These are phyloP conservation scores for Tuber aestivum DNA, from an alignment of 495 filamentous ascomycete species.

Conservation along the genomic window DNA sequence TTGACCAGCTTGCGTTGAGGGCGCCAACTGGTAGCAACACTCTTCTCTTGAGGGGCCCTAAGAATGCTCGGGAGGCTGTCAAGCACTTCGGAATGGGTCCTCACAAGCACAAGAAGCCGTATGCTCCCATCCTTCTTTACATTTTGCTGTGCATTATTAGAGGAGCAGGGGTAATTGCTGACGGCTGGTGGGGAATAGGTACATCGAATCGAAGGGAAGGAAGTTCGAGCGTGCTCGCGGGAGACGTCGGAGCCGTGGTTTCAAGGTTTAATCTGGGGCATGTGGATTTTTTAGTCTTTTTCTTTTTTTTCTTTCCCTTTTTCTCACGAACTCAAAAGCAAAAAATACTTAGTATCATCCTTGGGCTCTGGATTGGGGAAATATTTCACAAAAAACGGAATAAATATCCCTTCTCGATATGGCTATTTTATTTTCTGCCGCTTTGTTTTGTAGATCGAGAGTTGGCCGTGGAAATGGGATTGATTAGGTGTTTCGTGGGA, in stretches of 20 bases:
- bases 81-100: conserved; percentile 99
- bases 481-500: not conserved
- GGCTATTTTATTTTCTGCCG: not conserved
- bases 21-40: conserved; percentile 92
- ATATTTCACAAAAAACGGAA: not conserved
- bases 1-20: conserved; percentile 91
- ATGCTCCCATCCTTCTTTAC: conserved; percentile 40
- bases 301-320: conserved; percentile 22
- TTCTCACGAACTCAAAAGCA: conserved; percentile 27
- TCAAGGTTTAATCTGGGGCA: conserved; percentile 77
- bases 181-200: conserved; percentile 66
- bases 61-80: conserved; percentile 92
- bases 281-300: conserved; percentile 22
- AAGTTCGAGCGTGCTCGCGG: conserved; percentile 99
- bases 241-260: conserved; percentile 89
- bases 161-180: conserved; percentile 30
- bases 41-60: conserved; percentile 87
- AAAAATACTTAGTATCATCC: conserved; percentile 31
- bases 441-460: not conserved
- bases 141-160: not conserved
- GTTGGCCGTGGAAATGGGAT: not conserved
- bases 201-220: conserved; percentile 94
- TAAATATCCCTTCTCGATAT: not conserved
- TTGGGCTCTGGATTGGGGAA: conserved; percentile 9
- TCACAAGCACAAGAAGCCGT: conserved; percentile 83